A percentile compares a stretch with the other conserved stretches of the same genome.
Conservation (phyloP, 768 basidiomycete species). For the Pleurotus salmoneostramineus region DNA sequence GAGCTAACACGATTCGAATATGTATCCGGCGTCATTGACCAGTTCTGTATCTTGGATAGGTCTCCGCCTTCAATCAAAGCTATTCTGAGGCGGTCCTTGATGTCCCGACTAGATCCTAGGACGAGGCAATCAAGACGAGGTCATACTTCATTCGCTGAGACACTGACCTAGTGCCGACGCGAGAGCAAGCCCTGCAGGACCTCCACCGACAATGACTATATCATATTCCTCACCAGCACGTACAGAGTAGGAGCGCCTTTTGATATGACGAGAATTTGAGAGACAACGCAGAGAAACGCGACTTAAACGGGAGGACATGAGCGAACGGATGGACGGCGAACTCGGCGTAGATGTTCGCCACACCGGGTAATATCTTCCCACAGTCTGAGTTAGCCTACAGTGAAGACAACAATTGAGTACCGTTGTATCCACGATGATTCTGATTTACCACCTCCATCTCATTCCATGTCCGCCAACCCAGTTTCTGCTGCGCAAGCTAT, state of each 20-base stretch:
- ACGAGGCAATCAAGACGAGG: not conserved
- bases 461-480: slow-evolving; percentile 48
- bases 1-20: slow-evolving; percentile 88
- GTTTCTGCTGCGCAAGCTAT: slow-evolving; percentile 84
- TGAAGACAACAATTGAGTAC: too few relatives aligned
- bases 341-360: not conserved
- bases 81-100: slow-evolving; percentile 55
- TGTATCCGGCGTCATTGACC: slow-evolving; percentile 50
- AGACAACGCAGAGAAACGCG: not conserved
- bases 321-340: too few relatives aligned
- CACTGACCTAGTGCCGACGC: slow-evolving; percentile 78
- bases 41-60: slow-evolving; percentile 60
- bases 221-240: slow-evolving; percentile 56
- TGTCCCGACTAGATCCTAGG: slow-evolving; percentile 48
- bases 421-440: too few relatives aligned
- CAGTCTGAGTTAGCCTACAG: too few relatives aligned
- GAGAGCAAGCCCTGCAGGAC: slow-evolving; percentile 86
- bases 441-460: too few relatives aligned
- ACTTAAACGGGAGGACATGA: not conserved
- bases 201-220: slow-evolving; percentile 92
- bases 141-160: too few relatives aligned
- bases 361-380: not conserved
- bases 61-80: slow-evolving; percentile 82
- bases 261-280: slow-evolving; percentile 3
- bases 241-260: not conserved